Base-by-base conservation (phyloP, 2,329 filamentous ascomycete species). In the Teratosphaeria epicoccoides region DNA sequence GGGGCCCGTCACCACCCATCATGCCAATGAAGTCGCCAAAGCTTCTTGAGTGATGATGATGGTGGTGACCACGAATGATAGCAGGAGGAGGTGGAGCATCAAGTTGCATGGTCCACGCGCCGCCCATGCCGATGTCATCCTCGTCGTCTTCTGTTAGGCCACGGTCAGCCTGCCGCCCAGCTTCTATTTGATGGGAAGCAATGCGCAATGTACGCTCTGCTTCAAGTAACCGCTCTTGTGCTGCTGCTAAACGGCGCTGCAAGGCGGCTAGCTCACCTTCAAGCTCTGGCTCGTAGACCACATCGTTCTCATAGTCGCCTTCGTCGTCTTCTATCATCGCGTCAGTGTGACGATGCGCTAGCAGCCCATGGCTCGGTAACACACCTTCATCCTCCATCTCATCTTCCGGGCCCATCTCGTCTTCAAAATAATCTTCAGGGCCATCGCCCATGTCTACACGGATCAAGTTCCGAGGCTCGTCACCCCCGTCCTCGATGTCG, bases 231-330 rank as follows among this genome's bases (percentile, higher is more conserved):
- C 33, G 33, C 33, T 14, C 33, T 40, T 40, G 33, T 40, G 33
- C 33, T 40, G 33, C 33, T 40, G 33, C 33, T 40, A 40, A 17
- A 40, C 33, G 33, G 20, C 33, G 33, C 33, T 40, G 33, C 33
- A 40, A 40, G n/a, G 33, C 20, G 33, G 33, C 33, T 40, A 40
- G 33, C 51, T 44, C 46, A 60, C 59, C 67, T 61, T 77, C 74
- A 47, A 72, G 63, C 22, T 73, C 74, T 25, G 73, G 72, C 61
- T 77, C 72, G 57, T 75, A 78, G 26, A 74, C 83, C 59, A 85
- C 78, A 14, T 82, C 80, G 25, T 82, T 80, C 22, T 84, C 81
- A 43, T 84, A 83, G 40, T 86, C 84, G 17, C 86, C 83, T 46
- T 88, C 87, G n/a, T 75, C 75, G 26, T 76, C 76, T 56, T 75